Conservation (phyloP, 1,284 basidiomycete species). For the Puccinia coronata region DNA sequence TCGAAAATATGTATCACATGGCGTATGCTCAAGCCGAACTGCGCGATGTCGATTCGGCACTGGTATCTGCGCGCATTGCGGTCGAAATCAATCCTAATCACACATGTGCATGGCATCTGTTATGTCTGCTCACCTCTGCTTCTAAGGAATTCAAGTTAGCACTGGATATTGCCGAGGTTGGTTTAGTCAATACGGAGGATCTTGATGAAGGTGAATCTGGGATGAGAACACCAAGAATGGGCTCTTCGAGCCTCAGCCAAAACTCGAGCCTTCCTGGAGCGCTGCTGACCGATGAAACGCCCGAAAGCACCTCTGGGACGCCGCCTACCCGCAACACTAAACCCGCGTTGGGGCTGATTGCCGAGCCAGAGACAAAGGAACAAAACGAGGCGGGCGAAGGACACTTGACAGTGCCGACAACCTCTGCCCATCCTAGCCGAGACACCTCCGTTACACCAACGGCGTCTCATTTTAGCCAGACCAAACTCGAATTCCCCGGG, state of each 20-base stretch:
- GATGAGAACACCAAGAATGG: conserved; percentile 19
- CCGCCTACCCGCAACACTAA: background rate
- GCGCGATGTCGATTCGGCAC: conserved; percentile 71
- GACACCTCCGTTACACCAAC: background rate
- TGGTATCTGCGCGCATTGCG: conserved; percentile 70
- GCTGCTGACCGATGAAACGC: conserved; percentile 1
- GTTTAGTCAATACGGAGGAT: conserved; percentile 64
- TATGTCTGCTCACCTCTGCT: conserved; percentile 78
- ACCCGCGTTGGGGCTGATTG: background rate
- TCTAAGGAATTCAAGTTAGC: conserved; percentile 80
- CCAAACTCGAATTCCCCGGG: conserved; percentile 60
- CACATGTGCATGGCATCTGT: conserved; percentile 84
- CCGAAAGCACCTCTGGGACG: background rate
- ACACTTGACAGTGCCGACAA: background rate
- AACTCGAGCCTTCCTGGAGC: conserved; percentile 21
- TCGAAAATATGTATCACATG: conserved; percentile 72
- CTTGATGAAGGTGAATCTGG: conserved; percentile 59
- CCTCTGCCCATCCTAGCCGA: background rate
- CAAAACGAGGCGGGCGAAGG: conserved; percentile 8
- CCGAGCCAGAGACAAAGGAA: background rate
- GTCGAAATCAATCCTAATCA: conserved; percentile 70
- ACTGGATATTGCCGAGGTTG: conserved; percentile 73
- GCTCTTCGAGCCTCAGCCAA: conserved; percentile 29
- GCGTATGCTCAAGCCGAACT: conserved; percentile 73
- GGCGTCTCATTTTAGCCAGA: background rate